Percentiles rank a stretch among this genome's conserved stretches.
phyloP scores from a whole-genome alignment of 2,329 filamentous ascomycete species.

The Tricladium varicosporioides region DNA sequence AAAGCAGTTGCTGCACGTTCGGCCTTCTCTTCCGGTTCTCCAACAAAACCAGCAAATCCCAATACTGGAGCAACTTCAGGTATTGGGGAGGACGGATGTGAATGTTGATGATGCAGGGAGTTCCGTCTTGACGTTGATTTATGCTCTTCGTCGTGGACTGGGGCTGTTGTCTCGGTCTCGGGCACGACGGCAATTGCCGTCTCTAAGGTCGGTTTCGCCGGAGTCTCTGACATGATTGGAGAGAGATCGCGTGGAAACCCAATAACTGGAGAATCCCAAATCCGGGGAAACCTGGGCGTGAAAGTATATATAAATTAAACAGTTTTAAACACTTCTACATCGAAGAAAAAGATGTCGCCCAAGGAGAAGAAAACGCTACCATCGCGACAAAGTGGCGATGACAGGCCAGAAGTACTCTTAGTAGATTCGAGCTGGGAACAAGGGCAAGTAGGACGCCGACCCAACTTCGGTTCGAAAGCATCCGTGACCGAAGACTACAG shows the following conservation, averaged over 20 bases:
- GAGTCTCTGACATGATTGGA: slow-evolving; percentile 19
- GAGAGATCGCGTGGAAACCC: background rate
- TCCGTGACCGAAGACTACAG: background rate
- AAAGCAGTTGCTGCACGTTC: slow-evolving; percentile 14
- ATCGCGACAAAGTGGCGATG: background rate
- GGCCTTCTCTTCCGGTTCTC: slow-evolving; percentile 17
- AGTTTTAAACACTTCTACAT: background rate
- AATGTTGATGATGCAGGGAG: slow-evolving; percentile 1
- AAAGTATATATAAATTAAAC: background rate
- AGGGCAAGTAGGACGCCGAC: background rate
- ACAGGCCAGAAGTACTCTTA: background rate
- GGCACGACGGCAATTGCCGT: slow-evolving; percentile 19
- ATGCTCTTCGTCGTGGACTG: slow-evolving; percentile 18
- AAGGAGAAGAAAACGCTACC: background rate
- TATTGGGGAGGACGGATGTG: slow-evolving; percentile 10
- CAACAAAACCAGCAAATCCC: slow-evolving; percentile 8
- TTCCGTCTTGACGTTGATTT: slow-evolving; percentile 17
- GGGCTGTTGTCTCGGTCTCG: slow-evolving; percentile 7
- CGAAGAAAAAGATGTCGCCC: background rate
- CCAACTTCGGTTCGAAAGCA: background rate
- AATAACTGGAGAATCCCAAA: background rate
- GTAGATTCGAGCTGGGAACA: too few species aligned
- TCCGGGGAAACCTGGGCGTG: slow-evolving; percentile 3
- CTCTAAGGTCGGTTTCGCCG: background rate
- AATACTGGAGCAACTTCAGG: slow-evolving; percentile 15